Conservation (phyloP, 1,139 yeast genomes). For the Hansenula sp. region DNA sequence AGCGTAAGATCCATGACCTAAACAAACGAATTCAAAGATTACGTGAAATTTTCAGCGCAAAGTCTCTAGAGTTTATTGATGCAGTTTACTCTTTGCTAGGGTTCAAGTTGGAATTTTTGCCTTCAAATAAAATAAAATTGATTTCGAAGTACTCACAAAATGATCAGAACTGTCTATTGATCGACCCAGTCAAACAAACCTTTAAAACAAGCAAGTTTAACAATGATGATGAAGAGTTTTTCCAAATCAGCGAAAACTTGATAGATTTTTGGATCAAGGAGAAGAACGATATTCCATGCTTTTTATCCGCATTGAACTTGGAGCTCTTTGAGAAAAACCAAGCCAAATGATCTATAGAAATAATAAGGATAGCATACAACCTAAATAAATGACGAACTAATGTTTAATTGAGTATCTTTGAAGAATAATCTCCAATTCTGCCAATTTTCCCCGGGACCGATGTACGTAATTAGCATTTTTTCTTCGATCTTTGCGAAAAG, state of each 20-base stretch:
- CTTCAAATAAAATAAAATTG: slow-evolving; percentile 63
- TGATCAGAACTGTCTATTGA: slow-evolving; percentile 29
- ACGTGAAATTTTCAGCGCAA: slow-evolving; percentile 60
- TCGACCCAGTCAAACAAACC: slow-evolving; percentile 30
- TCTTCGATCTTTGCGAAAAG: background rate
- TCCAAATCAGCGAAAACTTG: slow-evolving; percentile 50
- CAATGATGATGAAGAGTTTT: slow-evolving; percentile 29
- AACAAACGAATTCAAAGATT: slow-evolving; percentile 59
- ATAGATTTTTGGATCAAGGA: slow-evolving; percentile 67
- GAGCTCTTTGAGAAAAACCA: slow-evolving; percentile 43
- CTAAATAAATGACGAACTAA: too few relatives aligned
- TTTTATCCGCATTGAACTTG: slow-evolving; percentile 71
- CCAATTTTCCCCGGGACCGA: too few relatives aligned
- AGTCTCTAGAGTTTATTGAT: slow-evolving; percentile 70
- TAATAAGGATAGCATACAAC: too few relatives aligned
- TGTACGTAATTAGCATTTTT: too few relatives aligned
- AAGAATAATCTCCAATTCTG: too few relatives aligned
- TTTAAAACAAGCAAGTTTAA: slow-evolving; percentile 27
- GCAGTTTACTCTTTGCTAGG: slow-evolving; percentile 72
- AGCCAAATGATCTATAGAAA: background rate
- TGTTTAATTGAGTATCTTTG: too few relatives aligned
- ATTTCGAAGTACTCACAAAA: slow-evolving; percentile 45
- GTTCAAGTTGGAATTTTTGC: slow-evolving; percentile 67
- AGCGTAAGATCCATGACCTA: slow-evolving; percentile 46
- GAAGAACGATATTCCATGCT: slow-evolving; percentile 72